phyloP scores from a whole-genome alignment of 129 eudicot species.

The Centella asiatica region DNA sequence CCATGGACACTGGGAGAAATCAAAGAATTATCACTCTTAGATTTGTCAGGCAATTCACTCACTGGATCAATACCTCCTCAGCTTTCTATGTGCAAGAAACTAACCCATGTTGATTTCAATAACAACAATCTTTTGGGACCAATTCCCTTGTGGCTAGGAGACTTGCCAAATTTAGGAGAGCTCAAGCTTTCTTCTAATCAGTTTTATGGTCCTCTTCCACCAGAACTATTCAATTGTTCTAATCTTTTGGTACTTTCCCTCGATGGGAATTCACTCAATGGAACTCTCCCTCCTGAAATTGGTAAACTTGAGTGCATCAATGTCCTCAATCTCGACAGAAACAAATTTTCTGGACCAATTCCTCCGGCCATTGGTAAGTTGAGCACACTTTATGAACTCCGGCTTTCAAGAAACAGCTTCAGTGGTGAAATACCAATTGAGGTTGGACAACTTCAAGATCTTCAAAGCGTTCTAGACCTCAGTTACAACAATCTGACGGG shows the following conservation, averaged over 20 bases:
- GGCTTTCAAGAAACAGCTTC: constrained; percentile 58
- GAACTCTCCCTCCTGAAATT: constrained; percentile 63
- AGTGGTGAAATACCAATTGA: constrained; percentile 62
- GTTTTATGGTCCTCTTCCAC: constrained; percentile 58
- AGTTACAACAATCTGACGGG: constrained; percentile 80
- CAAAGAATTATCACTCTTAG: constrained; percentile 47
- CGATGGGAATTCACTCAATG: constrained; percentile 53
- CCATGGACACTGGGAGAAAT: constrained; percentile 62
- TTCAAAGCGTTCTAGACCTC: constrained; percentile 72
- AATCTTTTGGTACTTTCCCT: constrained; percentile 67
- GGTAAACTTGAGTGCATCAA: constrained; percentile 78
- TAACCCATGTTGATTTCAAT: constrained; percentile 76
- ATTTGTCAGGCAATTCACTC: constrained; percentile 64
- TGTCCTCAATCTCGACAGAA: constrained; percentile 61
- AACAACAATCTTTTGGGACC: constrained; percentile 61
- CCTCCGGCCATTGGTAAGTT: constrained; percentile 63
- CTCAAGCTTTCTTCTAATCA: constrained; percentile 70
- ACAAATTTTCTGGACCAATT: constrained; percentile 59
- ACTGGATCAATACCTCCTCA: constrained; percentile 60
- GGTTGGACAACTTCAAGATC: constrained; percentile 62
- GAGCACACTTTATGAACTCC: constrained; percentile 71
- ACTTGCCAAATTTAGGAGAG: constrained; percentile 69
- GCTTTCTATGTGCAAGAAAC: constrained; percentile 52
- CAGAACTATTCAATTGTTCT: constrained; percentile 60
- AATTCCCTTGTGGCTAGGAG: constrained; percentile 74